Evolutionary conservation across 1,284 basidiomycete species (phyloP), one percentile per base, ranked within the genome.

Genomic region (Volvariella volvacea): DNA sequence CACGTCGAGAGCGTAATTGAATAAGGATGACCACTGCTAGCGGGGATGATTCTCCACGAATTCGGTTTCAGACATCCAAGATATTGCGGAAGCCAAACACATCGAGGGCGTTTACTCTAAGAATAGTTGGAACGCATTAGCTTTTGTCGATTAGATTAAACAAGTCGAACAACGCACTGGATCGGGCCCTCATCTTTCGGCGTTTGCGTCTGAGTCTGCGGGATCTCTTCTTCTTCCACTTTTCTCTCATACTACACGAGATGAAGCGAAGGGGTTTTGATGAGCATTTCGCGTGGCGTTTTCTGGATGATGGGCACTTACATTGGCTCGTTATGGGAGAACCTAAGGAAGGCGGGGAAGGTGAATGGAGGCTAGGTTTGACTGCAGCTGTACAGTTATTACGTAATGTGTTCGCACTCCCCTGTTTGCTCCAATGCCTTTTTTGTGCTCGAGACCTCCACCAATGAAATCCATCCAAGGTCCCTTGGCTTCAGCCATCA

Each of bases 181-280:
- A 89, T 68, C 86, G 86, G 53, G 87, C 87, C 67, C 87, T 81
- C 87, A 89, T 89, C 76, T 89, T 89, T 85, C 86, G 82, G 74
- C 86, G 84, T 62, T 89, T 89, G 68, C 87, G 83, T 61, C 87
- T 76, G 71, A 89, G 86, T 65, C 87, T 87, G 67, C 86, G 81
- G 54, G 86, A 88, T 63, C 86, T 78, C 75, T 89, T 89, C 71
- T 89, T 89, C 79, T 88, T 89, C 86, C 86, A 89, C 81, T 89
- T 89, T 68, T 88, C 86, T 86, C 85, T 88, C 85, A 88, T 88
- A 54, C 78, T 82, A 43, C n/a, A n/a, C n/a, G 25, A 28, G 12
- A 28, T 28, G 25, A 28, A 36, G 6, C 34, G 15, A 36, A 20
- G 8, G 9, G 30, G 9, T 9, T 31, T 31, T 16, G 34, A 16